Percentiles rank a stretch among this genome's conserved stretches.
Evolutionary conservation across 441 rosid genomes (phyloP).

Genomic region (Breynia disticha): DNA sequence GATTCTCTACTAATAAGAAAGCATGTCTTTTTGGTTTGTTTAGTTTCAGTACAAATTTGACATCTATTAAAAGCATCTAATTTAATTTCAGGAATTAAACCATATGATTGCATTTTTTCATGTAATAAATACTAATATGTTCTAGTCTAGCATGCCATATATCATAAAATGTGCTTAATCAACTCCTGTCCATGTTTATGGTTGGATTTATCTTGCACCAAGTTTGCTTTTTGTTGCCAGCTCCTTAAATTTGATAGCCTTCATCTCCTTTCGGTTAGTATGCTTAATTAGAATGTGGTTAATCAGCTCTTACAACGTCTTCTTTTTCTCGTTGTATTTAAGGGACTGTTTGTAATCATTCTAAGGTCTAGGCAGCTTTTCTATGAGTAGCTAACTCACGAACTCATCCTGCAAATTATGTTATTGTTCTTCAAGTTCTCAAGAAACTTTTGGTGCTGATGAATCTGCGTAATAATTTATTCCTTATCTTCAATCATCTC

Average conservation of each 20-base stretch:
- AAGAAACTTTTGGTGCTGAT: constrained; percentile 1
- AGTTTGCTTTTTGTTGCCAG: not conserved
- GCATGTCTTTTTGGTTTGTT: not conserved
- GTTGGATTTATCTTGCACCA: not conserved
- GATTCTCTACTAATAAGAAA: not conserved
- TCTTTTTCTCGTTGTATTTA: too few species aligned
- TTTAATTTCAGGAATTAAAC: not conserved
- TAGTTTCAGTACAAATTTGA: not conserved
- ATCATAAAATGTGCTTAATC: too few species aligned
- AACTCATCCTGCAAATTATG: not conserved
- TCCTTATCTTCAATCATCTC: not conserved
- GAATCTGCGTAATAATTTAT: not conserved
- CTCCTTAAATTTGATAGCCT: not conserved
- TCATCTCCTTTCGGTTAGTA: not conserved
- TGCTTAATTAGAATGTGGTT: not conserved
- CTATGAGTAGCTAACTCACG: not conserved
- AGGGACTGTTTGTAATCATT: not conserved
- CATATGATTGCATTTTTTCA: too few species aligned
- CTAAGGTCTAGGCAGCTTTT: not conserved
- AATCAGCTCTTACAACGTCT: not conserved
- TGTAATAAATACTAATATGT: too few species aligned
- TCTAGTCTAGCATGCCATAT: too few species aligned
- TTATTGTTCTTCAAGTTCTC: not conserved
- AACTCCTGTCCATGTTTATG: too few species aligned
- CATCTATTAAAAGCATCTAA: not conserved